Percentiles rank a stretch among this genome's conserved stretches.
These are phyloP conservation scores for Furcasterigmium sp. DNA, from an alignment of 2,329 filamentous ascomycete genomes.

Conservation along the genomic window DNA sequence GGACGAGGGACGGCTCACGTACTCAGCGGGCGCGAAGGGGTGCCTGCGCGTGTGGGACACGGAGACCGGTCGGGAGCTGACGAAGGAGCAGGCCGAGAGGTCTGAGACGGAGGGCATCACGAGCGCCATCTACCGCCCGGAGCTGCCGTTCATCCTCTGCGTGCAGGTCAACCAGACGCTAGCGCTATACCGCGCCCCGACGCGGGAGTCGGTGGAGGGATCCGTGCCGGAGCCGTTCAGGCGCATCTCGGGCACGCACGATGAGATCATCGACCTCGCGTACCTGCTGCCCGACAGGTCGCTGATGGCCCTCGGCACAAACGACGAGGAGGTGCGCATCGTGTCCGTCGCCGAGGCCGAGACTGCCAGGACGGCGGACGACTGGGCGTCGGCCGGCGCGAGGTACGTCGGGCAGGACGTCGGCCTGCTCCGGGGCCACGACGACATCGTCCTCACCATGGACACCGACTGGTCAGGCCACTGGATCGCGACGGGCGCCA, in stretches of 20 bases:
- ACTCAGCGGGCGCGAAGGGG: slow-evolving; percentile 80
- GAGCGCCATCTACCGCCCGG: slow-evolving; percentile 60
- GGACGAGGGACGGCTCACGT: slow-evolving; percentile 64
- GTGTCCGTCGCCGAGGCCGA: slow-evolving; percentile 60
- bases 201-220: slow-evolving; percentile 22
- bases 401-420: slow-evolving; percentile 86
- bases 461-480: slow-evolving; percentile 96
- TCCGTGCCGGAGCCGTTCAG: slow-evolving; percentile 49
- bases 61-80: slow-evolving; percentile 72
- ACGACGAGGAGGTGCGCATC: slow-evolving; percentile 87
- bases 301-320: slow-evolving; percentile 84
- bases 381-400: slow-evolving; percentile 14
- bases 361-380: slow-evolving; percentile 15
- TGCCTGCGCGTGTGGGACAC: slow-evolving; percentile 80
- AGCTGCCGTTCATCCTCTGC: slow-evolving; percentile 67
- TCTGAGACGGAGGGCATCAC: slow-evolving; percentile 64
- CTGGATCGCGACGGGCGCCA: slow-evolving; percentile 93
- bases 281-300: slow-evolving; percentile 79
- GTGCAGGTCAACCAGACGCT: slow-evolving; percentile 88
- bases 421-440: slow-evolving; percentile 79
- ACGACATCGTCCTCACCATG: slow-evolving; percentile 92
- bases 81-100: slow-evolving; percentile 60
- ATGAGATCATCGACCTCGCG: slow-evolving; percentile 92
- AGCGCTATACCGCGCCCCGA: slow-evolving; percentile 58
- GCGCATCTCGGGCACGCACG: slow-evolving; percentile 90